Evolutionary conservation across 805 yeast species (phyloP), one percentile per base, ranked within the genome.

Genomic region (Ogataea pini): DNA sequence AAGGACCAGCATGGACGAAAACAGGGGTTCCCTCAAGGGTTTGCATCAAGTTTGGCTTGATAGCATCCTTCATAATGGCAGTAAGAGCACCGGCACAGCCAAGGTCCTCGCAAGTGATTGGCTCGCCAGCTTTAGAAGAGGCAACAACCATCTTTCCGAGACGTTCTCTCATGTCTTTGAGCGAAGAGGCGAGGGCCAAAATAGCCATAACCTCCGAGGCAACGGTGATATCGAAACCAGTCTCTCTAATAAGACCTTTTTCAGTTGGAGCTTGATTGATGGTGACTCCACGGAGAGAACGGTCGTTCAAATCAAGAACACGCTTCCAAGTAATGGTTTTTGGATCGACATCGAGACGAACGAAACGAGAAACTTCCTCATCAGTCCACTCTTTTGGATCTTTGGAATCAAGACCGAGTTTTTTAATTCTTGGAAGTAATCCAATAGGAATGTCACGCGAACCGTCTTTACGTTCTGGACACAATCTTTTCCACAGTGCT

Each of bases 1-100:
- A 92, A 24, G 98, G 98, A 54, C 98, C 98, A 34, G 97, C 97
- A 66, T 92, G 98, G 16, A 92, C 96, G 63, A 92, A 83, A 20
- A 92, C 98, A 5, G 98, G 98, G 7, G 97, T 91, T 51, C 98
- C 98, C 72, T 92, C 97, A 52, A 92, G 78, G 43, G 97, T 89
- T 72, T 92, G 98, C 98, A 92, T 92, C 66, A 92, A 71, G 67
- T 89, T 92, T 57, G 98, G 98, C 73, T 91, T 92, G 67, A 92
- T 84, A 19, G 98, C 96, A 65, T 92, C 98, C 72, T 90, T 92
- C 77, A 92, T 75, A 62, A 92, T 77, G 10, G 98, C 97, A 42
- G 97, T 86, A 53, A 92, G 72, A 14, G 98, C 98, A 62, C 98
- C 98, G 22, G 96, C 96, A 69, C 89, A 83, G 29, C 97, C 97